Evolutionary conservation across 306 rosid species (phyloP).

Genomic region (Trifolium pratense): DNA sequence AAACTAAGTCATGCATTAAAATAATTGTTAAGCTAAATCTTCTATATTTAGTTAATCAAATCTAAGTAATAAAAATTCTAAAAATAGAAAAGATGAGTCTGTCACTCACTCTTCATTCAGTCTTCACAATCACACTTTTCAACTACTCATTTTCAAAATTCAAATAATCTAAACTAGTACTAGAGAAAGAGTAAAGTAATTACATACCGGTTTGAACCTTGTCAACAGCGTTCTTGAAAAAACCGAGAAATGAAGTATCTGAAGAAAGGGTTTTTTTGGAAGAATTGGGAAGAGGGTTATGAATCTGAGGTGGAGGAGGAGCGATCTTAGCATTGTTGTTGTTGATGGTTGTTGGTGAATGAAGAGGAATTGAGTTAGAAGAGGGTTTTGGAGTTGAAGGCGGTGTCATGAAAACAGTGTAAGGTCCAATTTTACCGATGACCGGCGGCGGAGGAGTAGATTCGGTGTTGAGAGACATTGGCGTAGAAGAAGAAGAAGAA

Average conservation of each 20-base stretch:
- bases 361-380: constrained; percentile 40
- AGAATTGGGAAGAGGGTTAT: constrained; percentile 44
- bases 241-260: constrained; percentile 61
- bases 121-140: constrained; percentile 10
- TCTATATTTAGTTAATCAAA: not conserved
- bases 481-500: not conserved
- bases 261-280: constrained; percentile 38
- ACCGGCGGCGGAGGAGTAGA: constrained; percentile 79
- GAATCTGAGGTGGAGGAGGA: constrained; percentile 87
- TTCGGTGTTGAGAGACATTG: constrained; percentile 76
- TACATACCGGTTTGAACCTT: constrained; percentile 88
- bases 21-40: not conserved
- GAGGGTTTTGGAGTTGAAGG: constrained; percentile 80
- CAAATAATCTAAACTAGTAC: constrained; percentile 12
- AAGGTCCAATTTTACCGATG: constrained; percentile 95
- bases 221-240: constrained; percentile 76
- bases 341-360: constrained; percentile 56
- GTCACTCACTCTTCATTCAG: too few relatives aligned
- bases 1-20: not conserved
- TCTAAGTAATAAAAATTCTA: not conserved
- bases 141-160: constrained; percentile 27
- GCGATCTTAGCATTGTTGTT: constrained; percentile 57
- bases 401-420: constrained; percentile 98
- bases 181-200: constrained; percentile 15
- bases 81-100: not conserved